Evolutionary conservation across 345 rosid species (phyloP).

Genomic region (Adansonia digitata): DNA sequence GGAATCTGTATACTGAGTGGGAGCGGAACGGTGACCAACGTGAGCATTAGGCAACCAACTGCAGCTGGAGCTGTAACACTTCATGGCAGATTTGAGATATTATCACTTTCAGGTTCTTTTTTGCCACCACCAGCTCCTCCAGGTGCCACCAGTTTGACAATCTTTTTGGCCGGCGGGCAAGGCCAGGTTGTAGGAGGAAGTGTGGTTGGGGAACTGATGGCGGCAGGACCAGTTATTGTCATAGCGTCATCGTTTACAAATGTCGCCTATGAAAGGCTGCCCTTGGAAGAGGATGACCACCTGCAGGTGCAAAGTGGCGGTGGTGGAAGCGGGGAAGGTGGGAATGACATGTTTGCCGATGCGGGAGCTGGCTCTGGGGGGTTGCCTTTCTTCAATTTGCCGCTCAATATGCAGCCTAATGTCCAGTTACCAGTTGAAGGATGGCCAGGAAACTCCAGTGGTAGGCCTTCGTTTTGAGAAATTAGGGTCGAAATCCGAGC

Average conservation of each 20-base stretch:
- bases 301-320: conserved; percentile 55
- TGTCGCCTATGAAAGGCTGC: conserved; percentile 90
- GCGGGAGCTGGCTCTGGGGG: conserved; percentile 49
- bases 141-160: conserved; percentile 83
- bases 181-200: conserved; percentile 95
- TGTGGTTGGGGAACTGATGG: conserved; percentile 87
- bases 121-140: conserved; percentile 97
- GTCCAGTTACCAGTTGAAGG: conserved; percentile 75
- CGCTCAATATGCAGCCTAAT: conserved; percentile 62
- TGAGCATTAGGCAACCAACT: conserved; percentile 82
- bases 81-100: conserved; percentile 89
- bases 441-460: conserved; percentile 65
- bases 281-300: conserved; percentile 84
- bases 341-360: conserved; percentile 42
- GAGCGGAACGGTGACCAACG: conserved; percentile 86
- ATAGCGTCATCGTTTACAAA: conserved; percentile 89
- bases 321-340: conserved; percentile 10
- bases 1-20: conserved; percentile 89
- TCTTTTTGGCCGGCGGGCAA: conserved; percentile 79
- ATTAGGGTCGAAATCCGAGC: conserved; percentile 8
- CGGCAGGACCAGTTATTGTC: conserved; percentile 91
- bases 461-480: conserved; percentile 61
- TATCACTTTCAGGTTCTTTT: conserved; percentile 85
- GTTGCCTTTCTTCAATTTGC: conserved; percentile 83
- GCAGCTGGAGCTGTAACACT: conserved; percentile 79